phyloP scores from a whole-genome alignment of 148 eudicot genomes.

The Polygonum maritimum region DNA sequence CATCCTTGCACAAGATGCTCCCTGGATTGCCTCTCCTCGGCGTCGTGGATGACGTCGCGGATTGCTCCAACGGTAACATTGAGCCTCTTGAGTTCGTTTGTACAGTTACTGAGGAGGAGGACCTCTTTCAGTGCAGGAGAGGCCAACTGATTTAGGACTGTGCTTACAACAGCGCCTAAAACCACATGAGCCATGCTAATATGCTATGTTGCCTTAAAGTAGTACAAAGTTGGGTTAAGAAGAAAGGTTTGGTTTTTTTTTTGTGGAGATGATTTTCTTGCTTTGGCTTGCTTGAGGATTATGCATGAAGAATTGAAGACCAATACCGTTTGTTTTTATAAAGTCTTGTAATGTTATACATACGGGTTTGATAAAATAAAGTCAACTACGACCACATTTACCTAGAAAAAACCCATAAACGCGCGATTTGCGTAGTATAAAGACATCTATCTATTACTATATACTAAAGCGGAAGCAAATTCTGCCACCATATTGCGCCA shows the following conservation, averaged over 20 bases:
- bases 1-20: background rate
- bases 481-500: too few relatives aligned
- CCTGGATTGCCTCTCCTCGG: constrained; percentile 2
- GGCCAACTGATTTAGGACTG: background rate
- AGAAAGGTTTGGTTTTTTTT: background rate
- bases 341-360: too few relatives aligned
- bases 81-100: background rate
- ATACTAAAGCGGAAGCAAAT: too few relatives aligned
- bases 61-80: background rate
- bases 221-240: background rate
- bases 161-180: background rate
- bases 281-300: background rate
- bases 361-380: too few relatives aligned
- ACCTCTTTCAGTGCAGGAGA: background rate
- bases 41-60: background rate
- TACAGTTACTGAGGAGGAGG: background rate
- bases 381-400: too few relatives aligned
- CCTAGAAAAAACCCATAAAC: too few relatives aligned
- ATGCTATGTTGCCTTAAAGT: background rate
- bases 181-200: constrained; percentile 9
- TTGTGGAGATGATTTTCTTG: background rate
- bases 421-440: too few relatives aligned
- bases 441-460: too few relatives aligned
- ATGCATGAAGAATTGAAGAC: background rate
- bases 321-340: background rate